Evolutionary conservation across 192 early-diverging fungal species (phyloP), one percentile per base, ranked within the genome.

Genomic region (Diversispora eburnea): DNA sequence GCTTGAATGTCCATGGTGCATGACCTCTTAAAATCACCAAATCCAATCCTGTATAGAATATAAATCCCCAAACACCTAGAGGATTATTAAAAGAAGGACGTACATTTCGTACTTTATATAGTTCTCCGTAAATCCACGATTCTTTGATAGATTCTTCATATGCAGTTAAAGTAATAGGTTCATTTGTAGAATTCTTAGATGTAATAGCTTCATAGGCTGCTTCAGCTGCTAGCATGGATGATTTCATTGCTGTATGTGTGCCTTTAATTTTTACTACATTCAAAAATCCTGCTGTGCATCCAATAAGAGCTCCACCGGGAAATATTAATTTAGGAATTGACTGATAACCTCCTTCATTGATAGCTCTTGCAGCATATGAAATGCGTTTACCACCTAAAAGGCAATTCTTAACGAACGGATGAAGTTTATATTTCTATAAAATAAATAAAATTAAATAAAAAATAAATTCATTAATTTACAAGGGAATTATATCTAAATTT

Each of bases 241-340:
- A 95, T 82, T 95, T 95, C 95, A 99, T 98, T 56, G 97, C 94
- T n/a, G 92, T 99, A 83, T 99, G 97, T 0, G 96, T 99, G 49
- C 97, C 97, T 83, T 99, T 99, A 77, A 99, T 98, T 83, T 99
- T 99, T 67, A 95, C 92, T 68, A 99, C 87, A 77, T 99, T 99
- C 72, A 99, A 72, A 81, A 98, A 96, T 3, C 97, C 96, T 56
- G 97, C 97, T 2, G 96, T 90, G 78, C 92, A 94, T 46, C 97
- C 97, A 71, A 99, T 92, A 55, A 99, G 83, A 47, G 96, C 94
- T 33, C 94, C 96, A 65, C 97, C 97, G 20, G 95, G 94, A 84
- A 98, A 95, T 57, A 86, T 84, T 42, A 98, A 81, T 84, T 96
- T 95, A 56, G 97, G 97, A 71, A 99, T 88, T 19, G 95, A 96